Evolutionary conservation across 2,329 filamentous ascomycete species (phyloP).

Genomic region (Calonectria hawksworthii): DNA sequence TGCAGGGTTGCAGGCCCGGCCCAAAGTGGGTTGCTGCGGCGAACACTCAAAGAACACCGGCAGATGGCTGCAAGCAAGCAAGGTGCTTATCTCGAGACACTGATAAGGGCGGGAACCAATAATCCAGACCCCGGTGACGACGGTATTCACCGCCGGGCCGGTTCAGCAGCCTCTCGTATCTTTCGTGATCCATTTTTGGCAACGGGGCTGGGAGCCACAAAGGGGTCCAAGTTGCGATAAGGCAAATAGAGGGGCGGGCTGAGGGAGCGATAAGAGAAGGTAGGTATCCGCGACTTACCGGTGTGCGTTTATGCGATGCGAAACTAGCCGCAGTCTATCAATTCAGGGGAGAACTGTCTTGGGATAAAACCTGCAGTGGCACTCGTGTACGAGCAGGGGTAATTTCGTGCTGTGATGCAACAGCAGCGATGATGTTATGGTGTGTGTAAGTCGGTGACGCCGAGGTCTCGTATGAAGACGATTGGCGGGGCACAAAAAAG

Average conservation of each 20-base stretch:
- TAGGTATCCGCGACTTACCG: constrained; percentile 30
- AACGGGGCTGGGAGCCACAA: constrained; percentile 30
- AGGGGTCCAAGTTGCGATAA: constrained; percentile 31
- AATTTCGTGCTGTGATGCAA: constrained; percentile 27
- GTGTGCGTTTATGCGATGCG: constrained; percentile 25
- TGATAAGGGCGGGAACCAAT: constrained; percentile 34
- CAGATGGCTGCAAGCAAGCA: constrained; percentile 28
- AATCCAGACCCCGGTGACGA: constrained; percentile 31
- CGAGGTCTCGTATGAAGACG: constrained; percentile 21
- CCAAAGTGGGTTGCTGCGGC: constrained; percentile 28
- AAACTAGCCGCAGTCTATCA: constrained; percentile 26
- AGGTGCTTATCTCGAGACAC: constrained; percentile 34
- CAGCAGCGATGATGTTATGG: constrained; percentile 38
- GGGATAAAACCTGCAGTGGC: constrained; percentile 17
- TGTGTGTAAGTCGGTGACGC: constrained; percentile 43
- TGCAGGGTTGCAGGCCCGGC: constrained; percentile 20
- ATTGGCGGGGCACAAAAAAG: constrained; percentile 19
- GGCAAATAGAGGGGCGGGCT: constrained; percentile 26
- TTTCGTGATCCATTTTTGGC: constrained; percentile 32
- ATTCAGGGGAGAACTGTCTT: constrained; percentile 28
- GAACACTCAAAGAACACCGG: constrained; percentile 25
- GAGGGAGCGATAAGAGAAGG: constrained; percentile 17
- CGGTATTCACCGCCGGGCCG: constrained; percentile 47
- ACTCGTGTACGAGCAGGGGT: constrained; percentile 32
- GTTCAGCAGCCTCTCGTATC: constrained; percentile 39